A percentile compares a stretch with the other conserved stretches of the same genome.
These are phyloP conservation scores for Cladophialophora immunda DNA, from an alignment of 2,329 filamentous ascomycete species.

Conservation along the genomic window DNA sequence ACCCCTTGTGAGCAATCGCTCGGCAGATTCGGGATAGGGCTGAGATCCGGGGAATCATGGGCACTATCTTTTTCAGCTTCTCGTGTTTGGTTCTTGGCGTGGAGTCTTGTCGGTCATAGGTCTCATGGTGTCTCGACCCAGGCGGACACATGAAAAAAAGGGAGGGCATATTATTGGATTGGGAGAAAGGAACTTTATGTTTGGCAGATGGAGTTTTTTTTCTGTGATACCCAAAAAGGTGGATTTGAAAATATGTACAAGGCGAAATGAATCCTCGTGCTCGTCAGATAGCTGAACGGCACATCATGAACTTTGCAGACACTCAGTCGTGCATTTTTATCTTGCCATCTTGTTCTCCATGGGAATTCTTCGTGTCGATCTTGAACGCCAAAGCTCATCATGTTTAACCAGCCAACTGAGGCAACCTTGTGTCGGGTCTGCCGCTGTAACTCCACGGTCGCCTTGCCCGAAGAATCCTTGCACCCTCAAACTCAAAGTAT, in stretches of 20 bases:
- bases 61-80: conserved; percentile 30
- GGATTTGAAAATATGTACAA: background rate
- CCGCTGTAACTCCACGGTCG: background rate
- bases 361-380: background rate
- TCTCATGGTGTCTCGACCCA: background rate
- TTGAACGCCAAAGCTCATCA: background rate
- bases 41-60: conserved; percentile 7
- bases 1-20: conserved; percentile 11
- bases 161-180: background rate
- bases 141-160: background rate
- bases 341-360: background rate
- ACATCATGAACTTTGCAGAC: background rate
- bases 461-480: background rate
- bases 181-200: background rate
- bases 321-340: background rate
- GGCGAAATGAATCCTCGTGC: background rate
- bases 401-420: background rate
- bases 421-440: background rate
- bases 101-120: background rate
- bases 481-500: background rate
- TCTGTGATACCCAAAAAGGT: background rate
- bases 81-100: conserved; percentile 25
- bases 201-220: background rate
- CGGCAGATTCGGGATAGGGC: conserved; percentile 15
- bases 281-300: background rate